phyloP scores from a whole-genome alignment of 2,329 filamentous ascomycete genomes.

The Hirsutella thompsonii region DNA sequence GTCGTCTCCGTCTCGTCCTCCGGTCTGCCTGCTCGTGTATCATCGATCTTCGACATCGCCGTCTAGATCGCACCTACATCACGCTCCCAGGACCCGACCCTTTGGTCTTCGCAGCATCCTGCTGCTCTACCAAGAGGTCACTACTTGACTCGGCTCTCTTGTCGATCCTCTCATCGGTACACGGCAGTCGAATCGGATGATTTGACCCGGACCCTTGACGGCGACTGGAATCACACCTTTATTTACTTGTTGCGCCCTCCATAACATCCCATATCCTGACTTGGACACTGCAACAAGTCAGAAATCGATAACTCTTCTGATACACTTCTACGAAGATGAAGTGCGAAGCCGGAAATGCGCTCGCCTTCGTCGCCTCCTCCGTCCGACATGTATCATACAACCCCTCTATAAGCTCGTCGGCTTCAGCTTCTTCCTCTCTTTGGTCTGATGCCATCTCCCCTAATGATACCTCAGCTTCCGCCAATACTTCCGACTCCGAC shows the following conservation, averaged over 20 bases:
- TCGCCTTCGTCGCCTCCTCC: conserved; percentile 34
- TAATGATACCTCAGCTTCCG: conserved; percentile 44
- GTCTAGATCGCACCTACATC: conserved; percentile 26
- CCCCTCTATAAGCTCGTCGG: conserved; percentile 59
- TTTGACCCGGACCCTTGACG: conserved; percentile 30
- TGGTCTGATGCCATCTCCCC: conserved; percentile 65
- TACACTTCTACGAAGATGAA: conserved; percentile 40
- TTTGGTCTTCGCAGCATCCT: conserved; percentile 14
- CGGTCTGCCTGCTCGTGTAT: conserved; percentile 37
- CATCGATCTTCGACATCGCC: conserved; percentile 30
- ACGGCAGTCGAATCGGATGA: conserved; percentile 28
- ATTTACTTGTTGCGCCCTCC: neutral
- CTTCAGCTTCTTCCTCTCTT: conserved; percentile 65
- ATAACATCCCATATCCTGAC: conserved; percentile 9
- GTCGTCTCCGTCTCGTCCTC: conserved; percentile 47
- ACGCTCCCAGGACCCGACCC: conserved; percentile 25
- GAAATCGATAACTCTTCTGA: conserved; percentile 12
- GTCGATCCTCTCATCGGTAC: conserved; percentile 15
- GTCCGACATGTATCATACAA: conserved; percentile 48
- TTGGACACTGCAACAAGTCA: conserved; percentile 17
- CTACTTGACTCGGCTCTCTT: conserved; percentile 20
- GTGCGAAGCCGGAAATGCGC: conserved; percentile 38
- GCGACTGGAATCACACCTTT: conserved; percentile 34
- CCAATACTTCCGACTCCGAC: conserved; percentile 44
- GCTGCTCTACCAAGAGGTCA: conserved; percentile 25